Evolutionary conservation across 345 rosid genomes (phyloP).

Genomic region (Rubroshorea leprosula): DNA sequence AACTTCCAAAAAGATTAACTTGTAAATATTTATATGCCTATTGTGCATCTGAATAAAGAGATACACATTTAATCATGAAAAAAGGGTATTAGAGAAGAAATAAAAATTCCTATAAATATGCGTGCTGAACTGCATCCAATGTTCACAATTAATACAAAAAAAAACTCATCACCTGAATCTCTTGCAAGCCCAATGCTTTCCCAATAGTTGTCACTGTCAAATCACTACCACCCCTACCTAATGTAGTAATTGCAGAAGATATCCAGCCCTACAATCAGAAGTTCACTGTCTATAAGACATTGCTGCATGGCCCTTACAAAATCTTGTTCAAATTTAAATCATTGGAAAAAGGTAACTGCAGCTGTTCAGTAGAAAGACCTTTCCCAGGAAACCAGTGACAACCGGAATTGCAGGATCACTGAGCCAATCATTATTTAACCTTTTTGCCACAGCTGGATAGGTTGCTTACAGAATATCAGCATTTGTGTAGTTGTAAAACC

Average conservation of each 20-base stretch:
- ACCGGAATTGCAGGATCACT: slow-evolving; percentile 84
- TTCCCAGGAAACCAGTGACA: slow-evolving; percentile 97
- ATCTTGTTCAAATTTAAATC: slow-evolving; percentile 6
- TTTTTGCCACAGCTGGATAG: slow-evolving; percentile 92
- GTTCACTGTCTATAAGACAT: slow-evolving; percentile 8
- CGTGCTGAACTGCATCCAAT: background rate
- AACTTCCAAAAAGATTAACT: background rate
- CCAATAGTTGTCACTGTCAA: slow-evolving; percentile 98
- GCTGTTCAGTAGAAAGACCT: slow-evolving; percentile 37
- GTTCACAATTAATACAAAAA: slow-evolving; percentile 6
- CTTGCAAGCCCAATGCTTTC: slow-evolving; percentile 83
- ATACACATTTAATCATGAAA: too few relatives aligned
- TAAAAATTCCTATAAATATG: background rate
- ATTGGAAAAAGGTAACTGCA: slow-evolving; percentile 9
- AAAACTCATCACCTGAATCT: slow-evolving; percentile 74
- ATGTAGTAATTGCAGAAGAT: slow-evolving; percentile 86
- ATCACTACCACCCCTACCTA: slow-evolving; percentile 99
- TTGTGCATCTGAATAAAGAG: too few relatives aligned
- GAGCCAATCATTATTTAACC: slow-evolving; percentile 69
- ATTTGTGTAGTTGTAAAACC: slow-evolving; percentile 95
- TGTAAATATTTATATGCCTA: slow-evolving; percentile 3
- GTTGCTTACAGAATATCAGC: slow-evolving; percentile 97
- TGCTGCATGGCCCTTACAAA: background rate
- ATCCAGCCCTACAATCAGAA: slow-evolving; percentile 70
- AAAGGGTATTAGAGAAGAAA: background rate